Conservation (phyloP, 2,329 filamentous ascomycete genomes). For the Xylaria sp. region DNA sequence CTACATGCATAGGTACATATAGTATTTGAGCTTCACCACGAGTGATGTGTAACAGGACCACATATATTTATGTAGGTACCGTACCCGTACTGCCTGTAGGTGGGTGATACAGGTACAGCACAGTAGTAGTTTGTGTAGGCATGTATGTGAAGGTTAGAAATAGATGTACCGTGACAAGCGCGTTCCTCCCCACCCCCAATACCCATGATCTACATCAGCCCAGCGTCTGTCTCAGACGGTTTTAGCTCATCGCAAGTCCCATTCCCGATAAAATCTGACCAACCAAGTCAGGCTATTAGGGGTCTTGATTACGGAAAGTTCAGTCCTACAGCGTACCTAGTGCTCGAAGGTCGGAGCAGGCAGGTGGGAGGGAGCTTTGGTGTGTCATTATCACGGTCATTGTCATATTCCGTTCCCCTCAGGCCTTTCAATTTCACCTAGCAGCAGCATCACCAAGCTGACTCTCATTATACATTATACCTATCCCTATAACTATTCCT, state of each 20-base stretch:
- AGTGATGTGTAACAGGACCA: not conserved
- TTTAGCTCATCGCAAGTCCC: conserved; percentile 33
- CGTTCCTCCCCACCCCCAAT: conserved; percentile 13
- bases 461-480: too few species aligned
- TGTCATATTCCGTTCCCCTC: conserved; percentile 1
- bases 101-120: not conserved
- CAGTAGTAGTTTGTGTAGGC: too few species aligned
- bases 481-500: too few species aligned
- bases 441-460: conserved; percentile 16
- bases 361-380: conserved; percentile 17
- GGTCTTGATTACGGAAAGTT: conserved; percentile 28
- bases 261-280: conserved; percentile 28
- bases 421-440: not conserved
- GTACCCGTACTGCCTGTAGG: not conserved
- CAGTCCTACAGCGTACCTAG: conserved; percentile 24
- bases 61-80: not conserved
- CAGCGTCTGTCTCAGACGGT: conserved; percentile 34
- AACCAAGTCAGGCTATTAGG: conserved; percentile 19
- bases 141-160: too few species aligned
- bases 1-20: not conserved
- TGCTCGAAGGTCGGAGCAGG: conserved; percentile 11
- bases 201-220: conserved; percentile 32
- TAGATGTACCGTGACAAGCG: conserved; percentile 1
- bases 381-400: conserved; percentile 11
- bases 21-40: not conserved